These are phyloP conservation scores for Cryomyces minteri DNA, from an alignment of 495 filamentous ascomycete genomes.

Conservation along the genomic window DNA sequence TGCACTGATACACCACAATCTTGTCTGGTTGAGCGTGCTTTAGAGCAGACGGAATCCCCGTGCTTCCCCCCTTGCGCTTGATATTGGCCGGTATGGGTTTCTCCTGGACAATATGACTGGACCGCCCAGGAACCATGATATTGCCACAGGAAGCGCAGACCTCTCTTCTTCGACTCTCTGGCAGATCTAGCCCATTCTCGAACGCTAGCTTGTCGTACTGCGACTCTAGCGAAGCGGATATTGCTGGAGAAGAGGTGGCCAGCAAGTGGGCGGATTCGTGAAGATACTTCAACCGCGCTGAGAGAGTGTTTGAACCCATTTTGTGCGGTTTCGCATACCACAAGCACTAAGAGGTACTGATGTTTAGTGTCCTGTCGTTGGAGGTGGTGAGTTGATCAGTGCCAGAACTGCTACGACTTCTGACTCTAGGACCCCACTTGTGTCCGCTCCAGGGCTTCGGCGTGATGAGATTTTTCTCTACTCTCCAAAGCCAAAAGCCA, in stretches of 20 bases:
- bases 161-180: conserved; percentile 23
- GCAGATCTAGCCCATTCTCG: conserved; percentile 21
- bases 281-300: conserved; percentile 24
- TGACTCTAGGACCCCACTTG: too few relatives aligned
- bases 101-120: conserved; percentile 22
- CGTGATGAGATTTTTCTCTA: too few relatives aligned
- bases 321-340: too few relatives aligned
- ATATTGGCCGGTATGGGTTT: not conserved
- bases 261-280: conserved; percentile 27
- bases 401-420: too few relatives aligned
- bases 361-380: too few relatives aligned
- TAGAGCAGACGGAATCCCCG: not conserved
- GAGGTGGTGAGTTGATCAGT: too few relatives aligned
- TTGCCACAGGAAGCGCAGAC: conserved; percentile 34
- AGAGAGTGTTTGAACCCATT: not conserved
- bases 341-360: too few relatives aligned
- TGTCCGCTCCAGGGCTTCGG: too few relatives aligned
- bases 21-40: not conserved
- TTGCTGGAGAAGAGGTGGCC: conserved; percentile 24
- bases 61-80: not conserved
- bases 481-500: too few relatives aligned
- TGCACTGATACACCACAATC: not conserved
- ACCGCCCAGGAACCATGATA: conserved; percentile 25
- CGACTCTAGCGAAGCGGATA: conserved; percentile 29
- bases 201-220: conserved; percentile 22